Evolutionary conservation across 2,329 filamentous ascomycete genomes (phyloP), one percentile per base, ranked within the genome.

Genomic region (Malbranchea cinnamomea): DNA sequence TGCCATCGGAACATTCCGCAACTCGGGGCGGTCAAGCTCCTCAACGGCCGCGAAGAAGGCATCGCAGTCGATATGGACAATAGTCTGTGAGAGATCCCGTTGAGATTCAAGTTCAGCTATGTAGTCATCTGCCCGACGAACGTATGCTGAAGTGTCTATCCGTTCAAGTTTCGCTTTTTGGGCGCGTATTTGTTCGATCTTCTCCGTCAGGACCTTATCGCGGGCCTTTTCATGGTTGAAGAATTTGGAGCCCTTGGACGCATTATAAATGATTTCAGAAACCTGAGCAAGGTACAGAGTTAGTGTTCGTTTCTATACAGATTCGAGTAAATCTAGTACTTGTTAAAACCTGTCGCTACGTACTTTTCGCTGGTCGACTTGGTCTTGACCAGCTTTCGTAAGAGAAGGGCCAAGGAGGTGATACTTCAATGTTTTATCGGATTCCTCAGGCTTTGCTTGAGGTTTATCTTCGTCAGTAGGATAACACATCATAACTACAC

Each of bases 31-130:
- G 44, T 82, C 77, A 3, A 85, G 66, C 41, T 76, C 81, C 52
- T 95, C 89, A 1, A 95, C 89, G 0, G 89, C 83, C 1, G 89
- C 89, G 47, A 89, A 98, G 54, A 98, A 98, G 10, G 89, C 89
- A 60, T 98, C 89, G 54, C 89, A 95, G 52, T 98, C 89, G 27
- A 95, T 70, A 49, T 98, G 89, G 1, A 95, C 78, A 14, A 95
- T 71, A 34, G 72, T 64, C 50, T 95, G 89, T 1, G 75, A 77
- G 20, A 98, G 60, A 47, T 95, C 85, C 26, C 89, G 69, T 1
- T 68, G 65, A 5, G 74, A 49, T 47, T 98, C 89, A 12, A 94
- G 67, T 43, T 87, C 74, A 1, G 74, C 65, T 31, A 95, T 75
- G 37, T 82, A 73, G 37, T 81, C 74, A 49, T 95, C 85, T 12